A percentile compares a stretch with the other conserved stretches of the same genome.
Evolutionary conservation across 371 early-diverging fungal species (phyloP).

Genomic region (Rhizopus arrhizus): DNA sequence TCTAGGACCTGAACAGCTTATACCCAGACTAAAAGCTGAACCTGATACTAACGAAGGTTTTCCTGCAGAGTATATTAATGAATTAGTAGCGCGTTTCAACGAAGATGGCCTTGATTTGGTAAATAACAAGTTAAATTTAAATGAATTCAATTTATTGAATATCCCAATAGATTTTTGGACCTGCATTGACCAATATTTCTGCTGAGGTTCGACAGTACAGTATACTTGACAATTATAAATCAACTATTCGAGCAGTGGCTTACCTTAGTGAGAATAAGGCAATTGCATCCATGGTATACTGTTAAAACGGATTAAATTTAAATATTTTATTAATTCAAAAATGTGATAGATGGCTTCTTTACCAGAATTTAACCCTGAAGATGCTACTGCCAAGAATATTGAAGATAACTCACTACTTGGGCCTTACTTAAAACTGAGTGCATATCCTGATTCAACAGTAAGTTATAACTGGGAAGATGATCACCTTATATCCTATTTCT

Average conservation of each 20-base stretch:
- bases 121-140: constrained; percentile 6
- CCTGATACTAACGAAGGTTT: constrained; percentile 53
- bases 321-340: background rate
- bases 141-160: background rate
- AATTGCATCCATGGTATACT: constrained; percentile 59
- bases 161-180: constrained; percentile 50
- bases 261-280: constrained; percentile 54
- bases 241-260: constrained; percentile 51
- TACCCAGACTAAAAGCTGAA: constrained; percentile 47
- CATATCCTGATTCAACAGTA: constrained; percentile 60
- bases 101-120: constrained; percentile 66
- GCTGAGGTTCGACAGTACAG: constrained; percentile 41
- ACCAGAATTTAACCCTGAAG: constrained; percentile 64
- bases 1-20: constrained; percentile 53
- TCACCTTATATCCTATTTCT: background rate
- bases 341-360: constrained; percentile 48
- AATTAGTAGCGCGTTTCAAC: constrained; percentile 56
- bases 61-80: constrained; percentile 54
- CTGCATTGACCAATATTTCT: constrained; percentile 52
- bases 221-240: constrained; percentile 62
- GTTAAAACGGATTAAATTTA: constrained; percentile 4
- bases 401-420: constrained; percentile 75
- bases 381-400: constrained; percentile 58
- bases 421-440: constrained; percentile 69
- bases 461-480: constrained; percentile 6